Conservation (phyloP, 768 basidiomycete genomes). For the Leccinellum luteum region DNA sequence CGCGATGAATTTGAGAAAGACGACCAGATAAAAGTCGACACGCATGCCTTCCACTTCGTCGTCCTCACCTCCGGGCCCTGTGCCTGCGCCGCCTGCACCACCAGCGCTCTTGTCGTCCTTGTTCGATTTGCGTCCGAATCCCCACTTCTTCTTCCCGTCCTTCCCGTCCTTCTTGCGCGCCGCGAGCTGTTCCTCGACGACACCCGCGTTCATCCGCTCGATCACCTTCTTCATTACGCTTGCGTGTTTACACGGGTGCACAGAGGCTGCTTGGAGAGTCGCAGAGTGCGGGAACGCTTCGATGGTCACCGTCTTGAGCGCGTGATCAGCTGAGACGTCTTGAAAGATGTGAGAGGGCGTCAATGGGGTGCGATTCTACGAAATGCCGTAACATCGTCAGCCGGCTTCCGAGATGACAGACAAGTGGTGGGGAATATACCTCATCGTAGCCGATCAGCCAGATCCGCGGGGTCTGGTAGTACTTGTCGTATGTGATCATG, state of each 20-base stretch:
- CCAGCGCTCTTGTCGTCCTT: conserved; percentile 48
- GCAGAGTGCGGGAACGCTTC: conserved; percentile 95
- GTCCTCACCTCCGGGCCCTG: conserved; percentile 20
- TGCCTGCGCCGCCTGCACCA: background rate
- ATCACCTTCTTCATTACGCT: conserved; percentile 99
- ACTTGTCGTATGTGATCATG: conserved; percentile 99
- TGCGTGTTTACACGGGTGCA: conserved; percentile 98
- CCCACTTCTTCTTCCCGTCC: conserved; percentile 76
- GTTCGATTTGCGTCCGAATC: conserved; percentile 68
- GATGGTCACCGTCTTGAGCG: conserved; percentile 97
- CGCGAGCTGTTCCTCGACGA: conserved; percentile 78
- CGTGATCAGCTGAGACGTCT: conserved; percentile 96
- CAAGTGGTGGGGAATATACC: conserved; percentile 40
- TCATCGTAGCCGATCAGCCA: conserved; percentile 99
- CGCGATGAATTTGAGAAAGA: conserved; percentile 99
- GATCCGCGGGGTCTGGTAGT: conserved; percentile 97
- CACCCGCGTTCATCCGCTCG: conserved; percentile 93
- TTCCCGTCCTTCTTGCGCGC: conserved; percentile 52
- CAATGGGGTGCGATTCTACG: conserved; percentile 82
- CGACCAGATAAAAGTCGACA: conserved; percentile 97
- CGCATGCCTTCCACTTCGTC: conserved; percentile 88
- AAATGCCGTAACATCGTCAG: conserved; percentile 1
- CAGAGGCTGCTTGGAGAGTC: conserved; percentile 83
- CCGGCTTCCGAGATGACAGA: background rate
- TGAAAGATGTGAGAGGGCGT: conserved; percentile 92